These are phyloP conservation scores for Psidium guajava DNA, from an alignment of 345 rosid genomes.

Conservation along the genomic window DNA sequence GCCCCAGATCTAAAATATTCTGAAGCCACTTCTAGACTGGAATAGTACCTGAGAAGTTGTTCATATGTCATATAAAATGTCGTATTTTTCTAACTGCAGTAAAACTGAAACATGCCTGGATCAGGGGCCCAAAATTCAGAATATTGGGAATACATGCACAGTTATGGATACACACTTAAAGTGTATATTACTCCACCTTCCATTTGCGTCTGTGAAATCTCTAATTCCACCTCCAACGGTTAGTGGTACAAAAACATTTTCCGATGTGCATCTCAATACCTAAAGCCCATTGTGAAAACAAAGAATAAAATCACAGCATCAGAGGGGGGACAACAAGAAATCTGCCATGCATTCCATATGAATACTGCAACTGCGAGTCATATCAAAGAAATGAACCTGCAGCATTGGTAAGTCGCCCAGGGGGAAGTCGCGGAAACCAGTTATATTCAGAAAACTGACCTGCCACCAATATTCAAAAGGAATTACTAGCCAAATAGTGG, in stretches of 20 bases:
- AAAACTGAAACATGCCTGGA: not conserved
- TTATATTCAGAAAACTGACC: conserved; percentile 90
- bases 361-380: not conserved
- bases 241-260: conserved; percentile 94
- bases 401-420: conserved; percentile 95
- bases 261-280: conserved; percentile 87
- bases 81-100: not conserved
- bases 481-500: not conserved
- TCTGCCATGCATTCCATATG: not conserved
- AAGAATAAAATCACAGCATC: not conserved
- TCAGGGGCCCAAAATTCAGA: not conserved
- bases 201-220: conserved; percentile 90
- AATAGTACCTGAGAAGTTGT: conserved; percentile 52
- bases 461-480: conserved; percentile 14
- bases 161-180: not conserved
- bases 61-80: not conserved
- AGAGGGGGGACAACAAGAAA: not conserved
- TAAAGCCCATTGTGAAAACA: conserved; percentile 3
- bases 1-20: conserved; percentile 98
- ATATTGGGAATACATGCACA: not conserved
- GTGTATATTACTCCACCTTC: conserved; percentile 37
- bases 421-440: conserved; percentile 92
- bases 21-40: conserved; percentile 97
- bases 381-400: conserved; percentile 40
- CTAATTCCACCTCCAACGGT: conserved; percentile 99